Evolutionary conservation across 139 green algal genomes (phyloP), one percentile per base, ranked within the genome.

Genomic region (Mesotaenium endlicherianum): DNA sequence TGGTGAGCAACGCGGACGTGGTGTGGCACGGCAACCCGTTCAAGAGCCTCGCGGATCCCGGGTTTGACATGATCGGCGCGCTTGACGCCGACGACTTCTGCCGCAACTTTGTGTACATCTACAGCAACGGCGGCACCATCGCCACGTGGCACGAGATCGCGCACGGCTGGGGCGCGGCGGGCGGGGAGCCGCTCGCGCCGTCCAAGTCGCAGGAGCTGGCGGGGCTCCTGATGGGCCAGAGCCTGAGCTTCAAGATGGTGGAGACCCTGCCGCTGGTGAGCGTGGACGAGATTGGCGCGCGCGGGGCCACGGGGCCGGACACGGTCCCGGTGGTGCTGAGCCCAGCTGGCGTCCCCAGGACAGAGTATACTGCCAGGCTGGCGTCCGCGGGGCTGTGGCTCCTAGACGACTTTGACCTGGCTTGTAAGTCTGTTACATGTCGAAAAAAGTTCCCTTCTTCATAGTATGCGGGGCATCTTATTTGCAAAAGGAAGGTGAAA

Each of bases 341-440:
- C n/a, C 34, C 38, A 26, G n/a, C 8, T 41, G 41, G 11, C 3
- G 31, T 6, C 30, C 31, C 41, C 6, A 80, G 57, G 55, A 20
- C 55, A 16, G 71, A 80, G 6, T 59, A 69, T 11, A 34, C 71
- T 5, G 38, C 20, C 30, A 41, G 2, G n/a, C 41, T 82, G n/a
- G 49, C 17, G 38, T 26, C 26, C 20, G 75, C 47, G 11, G 42
- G 75, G 47, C 30, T 82, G 30, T 82, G 75, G 75, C 42, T 70
- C 26, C 71, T 82, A 34, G 75, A 82, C 43, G 75, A 82, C 50
- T 82, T 72, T 72, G 75, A 82, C 45, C n/a, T 41, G 14, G 75
- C 75, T n/a, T 82, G 75, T 30, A 82, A 82, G 45, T 41, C 75
- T 40, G 75, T 82, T 14, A 70, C 47, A 1, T 82, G 75, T n/a